These are phyloP conservation scores for Chondrus crispus DNA, from an alignment of 23 red algal species.

Conservation along the genomic window DNA sequence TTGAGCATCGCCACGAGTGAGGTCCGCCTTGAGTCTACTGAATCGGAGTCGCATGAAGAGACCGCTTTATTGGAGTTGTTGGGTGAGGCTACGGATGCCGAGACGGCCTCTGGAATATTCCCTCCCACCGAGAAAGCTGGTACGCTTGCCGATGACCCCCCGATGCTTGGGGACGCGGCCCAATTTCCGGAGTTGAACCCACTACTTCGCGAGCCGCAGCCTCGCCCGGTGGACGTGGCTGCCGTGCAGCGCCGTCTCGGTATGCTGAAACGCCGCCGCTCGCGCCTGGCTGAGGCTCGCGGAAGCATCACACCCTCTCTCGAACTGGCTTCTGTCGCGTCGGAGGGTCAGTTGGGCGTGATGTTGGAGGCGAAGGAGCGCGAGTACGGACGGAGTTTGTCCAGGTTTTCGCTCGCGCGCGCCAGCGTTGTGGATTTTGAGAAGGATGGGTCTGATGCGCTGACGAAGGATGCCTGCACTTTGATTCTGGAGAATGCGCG, in stretches of 20 bases:
- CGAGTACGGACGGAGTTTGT: not conserved
- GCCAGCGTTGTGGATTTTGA: conserved; percentile 9
- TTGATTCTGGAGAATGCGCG: not conserved
- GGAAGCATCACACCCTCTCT: not conserved
- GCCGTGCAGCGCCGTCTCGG: not conserved
- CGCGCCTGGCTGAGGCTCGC: conserved; percentile 10
- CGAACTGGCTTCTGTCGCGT: too few relatives aligned
- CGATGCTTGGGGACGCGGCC: too few relatives aligned
- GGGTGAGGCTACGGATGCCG: too few relatives aligned
- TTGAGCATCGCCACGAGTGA: too few relatives aligned
- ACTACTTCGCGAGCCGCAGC: not conserved
- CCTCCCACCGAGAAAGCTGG: too few relatives aligned
- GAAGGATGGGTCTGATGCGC: not conserved
- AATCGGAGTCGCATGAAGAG: too few relatives aligned
- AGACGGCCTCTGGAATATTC: too few relatives aligned
- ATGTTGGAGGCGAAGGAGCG: not conserved
- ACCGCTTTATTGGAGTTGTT: too few relatives aligned
- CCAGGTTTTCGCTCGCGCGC: not conserved
- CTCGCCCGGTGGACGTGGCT: not conserved
- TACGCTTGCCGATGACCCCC: too few relatives aligned
- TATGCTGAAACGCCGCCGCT: not conserved
- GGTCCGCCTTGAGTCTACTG: too few relatives aligned
- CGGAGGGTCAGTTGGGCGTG: not conserved
- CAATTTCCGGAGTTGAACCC: too few relatives aligned
- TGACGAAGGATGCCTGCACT: not conserved